Evolutionary conservation across 2,329 filamentous ascomycete species (phyloP).

Genomic region (Penicillium sumatraense): DNA sequence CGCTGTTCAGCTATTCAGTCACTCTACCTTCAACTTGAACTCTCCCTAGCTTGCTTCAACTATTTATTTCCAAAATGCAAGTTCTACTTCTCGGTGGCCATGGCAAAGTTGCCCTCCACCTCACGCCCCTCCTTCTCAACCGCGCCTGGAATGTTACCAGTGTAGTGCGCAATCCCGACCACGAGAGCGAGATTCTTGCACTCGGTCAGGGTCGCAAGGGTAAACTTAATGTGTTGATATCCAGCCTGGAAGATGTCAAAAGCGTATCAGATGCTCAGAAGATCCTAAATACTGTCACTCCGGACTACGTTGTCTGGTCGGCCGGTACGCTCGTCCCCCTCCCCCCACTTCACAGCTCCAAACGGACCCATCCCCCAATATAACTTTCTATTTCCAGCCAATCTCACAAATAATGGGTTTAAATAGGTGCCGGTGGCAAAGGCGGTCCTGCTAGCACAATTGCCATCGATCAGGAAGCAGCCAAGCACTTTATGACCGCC

Average conservation of each 20-base stretch:
- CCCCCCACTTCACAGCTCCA: constrained; percentile 10
- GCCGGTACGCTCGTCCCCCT: constrained; percentile 42
- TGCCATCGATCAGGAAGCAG: constrained; percentile 60
- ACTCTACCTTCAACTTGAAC: background rate
- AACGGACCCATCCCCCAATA: background rate
- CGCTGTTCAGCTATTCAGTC: background rate
- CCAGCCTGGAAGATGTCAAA: constrained; percentile 73
- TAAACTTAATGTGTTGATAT: constrained; percentile 70
- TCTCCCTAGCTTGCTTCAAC: background rate
- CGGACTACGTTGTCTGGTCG: constrained; percentile 53
- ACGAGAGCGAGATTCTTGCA: constrained; percentile 66
- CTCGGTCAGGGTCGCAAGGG: constrained; percentile 63
- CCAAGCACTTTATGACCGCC: constrained; percentile 58
- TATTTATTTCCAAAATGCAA: constrained; percentile 37
- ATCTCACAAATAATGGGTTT: background rate
- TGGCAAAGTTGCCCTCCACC: constrained; percentile 74
- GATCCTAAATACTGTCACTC: constrained; percentile 56
- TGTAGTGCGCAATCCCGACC: constrained; percentile 74
- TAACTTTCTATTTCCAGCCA: background rate
- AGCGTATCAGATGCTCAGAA: constrained; percentile 64
- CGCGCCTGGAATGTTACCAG: constrained; percentile 78
- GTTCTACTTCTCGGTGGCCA: constrained; percentile 80
- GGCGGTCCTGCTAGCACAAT: constrained; percentile 56
- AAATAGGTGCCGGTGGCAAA: constrained; percentile 59
- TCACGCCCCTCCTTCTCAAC: constrained; percentile 76